Conservation (phyloP, 306 rosid species). For the Sicyos edulis region DNA sequence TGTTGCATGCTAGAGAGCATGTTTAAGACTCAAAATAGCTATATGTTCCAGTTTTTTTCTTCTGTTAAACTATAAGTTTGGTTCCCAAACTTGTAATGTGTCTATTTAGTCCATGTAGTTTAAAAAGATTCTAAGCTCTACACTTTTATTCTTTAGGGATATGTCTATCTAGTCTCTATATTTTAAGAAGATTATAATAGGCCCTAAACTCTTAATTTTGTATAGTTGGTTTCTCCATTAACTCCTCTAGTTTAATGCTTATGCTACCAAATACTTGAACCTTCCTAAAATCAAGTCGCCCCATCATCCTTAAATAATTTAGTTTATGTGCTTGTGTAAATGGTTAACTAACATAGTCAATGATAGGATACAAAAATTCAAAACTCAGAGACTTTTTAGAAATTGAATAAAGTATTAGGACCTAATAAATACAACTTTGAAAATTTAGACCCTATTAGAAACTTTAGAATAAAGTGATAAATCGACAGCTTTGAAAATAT, state of each 20-base stretch:
- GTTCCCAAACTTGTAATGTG: neutral
- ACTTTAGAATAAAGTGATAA: neutral
- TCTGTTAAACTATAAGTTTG: neutral
- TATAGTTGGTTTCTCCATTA: neutral
- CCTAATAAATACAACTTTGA: neutral
- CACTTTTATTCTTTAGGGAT: neutral
- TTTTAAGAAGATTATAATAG: neutral
- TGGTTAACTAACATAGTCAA: neutral
- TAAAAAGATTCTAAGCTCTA: neutral
- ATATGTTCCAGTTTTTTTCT: neutral
- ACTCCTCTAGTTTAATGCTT: neutral
- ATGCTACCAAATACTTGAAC: neutral
- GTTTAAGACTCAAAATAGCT: slow-evolving; percentile 1
- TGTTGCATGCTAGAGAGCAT: neutral
- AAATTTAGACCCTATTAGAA: neutral
- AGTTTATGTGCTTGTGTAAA: neutral
- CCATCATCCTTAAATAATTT: neutral
- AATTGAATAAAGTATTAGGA: neutral
- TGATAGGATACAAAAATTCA: neutral
- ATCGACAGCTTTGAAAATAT: neutral
- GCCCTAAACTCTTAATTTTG: neutral
- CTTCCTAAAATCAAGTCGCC: neutral
- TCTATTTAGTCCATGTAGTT: neutral
- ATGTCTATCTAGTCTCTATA: neutral
- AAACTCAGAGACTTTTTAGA: neutral